These are phyloP conservation scores for Cryptococcus sp. DNA, from an alignment of 1,284 basidiomycete genomes.

Conservation along the genomic window DNA sequence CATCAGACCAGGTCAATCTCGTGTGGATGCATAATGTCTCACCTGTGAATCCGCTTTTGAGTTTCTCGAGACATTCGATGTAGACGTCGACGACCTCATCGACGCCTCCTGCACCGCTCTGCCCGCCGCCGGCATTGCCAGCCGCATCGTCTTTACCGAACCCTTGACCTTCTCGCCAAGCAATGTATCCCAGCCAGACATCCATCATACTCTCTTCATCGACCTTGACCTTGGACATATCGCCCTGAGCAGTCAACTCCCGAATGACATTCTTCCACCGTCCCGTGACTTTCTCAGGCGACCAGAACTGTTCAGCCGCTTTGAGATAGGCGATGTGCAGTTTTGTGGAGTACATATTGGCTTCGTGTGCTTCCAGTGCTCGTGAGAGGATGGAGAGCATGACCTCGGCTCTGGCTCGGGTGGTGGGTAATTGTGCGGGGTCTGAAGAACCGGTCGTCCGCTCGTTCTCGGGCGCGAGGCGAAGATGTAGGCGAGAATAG, in stretches of 20 bases:
- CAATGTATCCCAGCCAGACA: conserved; percentile 47
- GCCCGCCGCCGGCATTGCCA: conserved; percentile 2
- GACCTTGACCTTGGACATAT: conserved; percentile 7
- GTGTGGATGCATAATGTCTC: conserved; percentile 1
- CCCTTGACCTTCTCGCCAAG: conserved; percentile 48
- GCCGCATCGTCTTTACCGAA: conserved; percentile 29
- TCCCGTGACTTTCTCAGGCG: conserved; percentile 36
- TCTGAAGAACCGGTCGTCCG: conserved; percentile 7
- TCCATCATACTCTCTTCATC: conserved; percentile 36
- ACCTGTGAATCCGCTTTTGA: conserved; percentile 14
- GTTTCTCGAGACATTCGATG: conserved; percentile 35
- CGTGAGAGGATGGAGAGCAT: conserved; percentile 45
- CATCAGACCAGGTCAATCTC: neutral
- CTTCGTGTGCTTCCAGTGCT: conserved; percentile 35
- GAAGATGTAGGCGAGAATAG: conserved; percentile 44
- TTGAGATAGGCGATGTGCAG: conserved; percentile 47
- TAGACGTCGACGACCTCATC: conserved; percentile 50
- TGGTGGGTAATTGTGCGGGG: conserved; percentile 15
- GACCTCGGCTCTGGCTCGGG: conserved; percentile 43
- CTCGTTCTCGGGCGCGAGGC: conserved; percentile 17
- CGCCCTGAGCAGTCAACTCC: conserved; percentile 21
- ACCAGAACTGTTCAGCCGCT: conserved; percentile 43
- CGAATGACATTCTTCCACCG: conserved; percentile 47
- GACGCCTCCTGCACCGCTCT: conserved; percentile 25
- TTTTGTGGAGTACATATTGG: conserved; percentile 29